Evolutionary conservation across 2,329 filamentous ascomycete species (phyloP), one percentile per base, ranked within the genome.

Genomic region (Tolypocladium tropicale): DNA sequence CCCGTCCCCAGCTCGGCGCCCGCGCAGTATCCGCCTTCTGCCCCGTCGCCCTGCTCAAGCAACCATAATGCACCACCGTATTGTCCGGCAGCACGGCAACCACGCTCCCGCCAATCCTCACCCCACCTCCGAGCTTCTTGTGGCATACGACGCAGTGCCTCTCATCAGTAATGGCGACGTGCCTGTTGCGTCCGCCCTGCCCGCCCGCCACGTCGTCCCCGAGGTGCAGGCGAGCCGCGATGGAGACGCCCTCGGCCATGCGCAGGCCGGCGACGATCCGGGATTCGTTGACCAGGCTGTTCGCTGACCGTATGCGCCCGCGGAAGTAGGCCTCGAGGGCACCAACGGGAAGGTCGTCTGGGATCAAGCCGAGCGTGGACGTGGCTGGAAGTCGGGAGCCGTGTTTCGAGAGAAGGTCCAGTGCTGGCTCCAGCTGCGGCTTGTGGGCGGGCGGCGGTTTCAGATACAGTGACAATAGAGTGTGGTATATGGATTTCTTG

Each of bases 281-380:
- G 34, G 86, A 84, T 70, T 94, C 86, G 63, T 92, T 93, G 58
- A 94, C 80, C 1, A 89, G 79, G 28, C 85, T 89, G 64, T 91
- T 96, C 54, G 90, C 90, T 12, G 86, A 85, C 23, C 94, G 85
- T 64, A 97, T 96, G 25, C 93, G 86, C 12, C 92, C 91, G 39
- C 86, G 84, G 77, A 99, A 97, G 72, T 99, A 99, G 16, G 87
- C 87, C 65, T 92, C 89, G 0, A 99, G 81, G 56, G 94, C 83
- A 39, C 80, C 77, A 9, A 97, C 83, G 0, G 90, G 86, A 9
- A 97, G 81, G 4, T 82, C 78, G 58, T 90, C 82, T 0, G 94
- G 94, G 49, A 99, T 92, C 25, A 99, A 79, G 23, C 88, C 84
- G 9, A 99, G 78, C 0, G 93, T 95, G 36, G 89, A 93, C 5